Percentiles rank a stretch among this genome's conserved stretches.
Evolutionary conservation across 1,139 yeast species (phyloP).

Genomic region (Geotrichum aggregatum): DNA sequence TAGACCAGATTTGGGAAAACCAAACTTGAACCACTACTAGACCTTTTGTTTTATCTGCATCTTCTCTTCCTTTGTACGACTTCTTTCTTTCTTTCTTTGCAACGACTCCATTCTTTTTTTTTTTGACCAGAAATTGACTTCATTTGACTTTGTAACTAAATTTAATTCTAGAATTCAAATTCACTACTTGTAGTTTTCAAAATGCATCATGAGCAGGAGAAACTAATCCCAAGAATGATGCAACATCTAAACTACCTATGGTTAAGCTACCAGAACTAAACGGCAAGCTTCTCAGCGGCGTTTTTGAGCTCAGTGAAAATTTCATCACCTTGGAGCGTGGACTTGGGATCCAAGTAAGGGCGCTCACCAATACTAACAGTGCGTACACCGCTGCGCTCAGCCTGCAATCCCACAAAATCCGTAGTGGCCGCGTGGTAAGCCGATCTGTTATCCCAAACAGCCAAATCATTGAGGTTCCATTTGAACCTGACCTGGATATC

Average conservation of each 20-base stretch:
- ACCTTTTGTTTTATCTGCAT: not conserved
- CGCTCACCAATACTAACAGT: slow-evolving; percentile 56
- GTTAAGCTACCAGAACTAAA: no score
- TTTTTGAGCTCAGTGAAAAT: not conserved
- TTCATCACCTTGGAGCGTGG: slow-evolving; percentile 45
- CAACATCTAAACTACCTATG: no score
- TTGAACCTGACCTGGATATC: slow-evolving; percentile 44
- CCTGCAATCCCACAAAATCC: slow-evolving; percentile 20
- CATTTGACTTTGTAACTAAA: not conserved
- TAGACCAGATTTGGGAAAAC: not conserved
- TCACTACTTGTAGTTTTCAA: no score
- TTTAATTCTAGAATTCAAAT: no score
- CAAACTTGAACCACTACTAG: not conserved
- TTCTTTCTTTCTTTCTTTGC: no score
- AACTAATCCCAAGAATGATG: no score
- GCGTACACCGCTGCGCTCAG: slow-evolving; percentile 54
- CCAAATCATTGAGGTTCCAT: slow-evolving; percentile 59
- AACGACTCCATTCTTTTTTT: not conserved
- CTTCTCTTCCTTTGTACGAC: not conserved
- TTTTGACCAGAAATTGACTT: not conserved
- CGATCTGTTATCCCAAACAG: slow-evolving; percentile 39
- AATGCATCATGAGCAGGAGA: no score
- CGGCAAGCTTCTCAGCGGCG: not conserved
- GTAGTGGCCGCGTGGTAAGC: slow-evolving; percentile 34
- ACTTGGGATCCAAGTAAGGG: slow-evolving; percentile 50